Evolutionary conservation across 495 filamentous ascomycete species (phyloP), one percentile per base, ranked within the genome.

Genomic region (Neurospora sp.): DNA sequence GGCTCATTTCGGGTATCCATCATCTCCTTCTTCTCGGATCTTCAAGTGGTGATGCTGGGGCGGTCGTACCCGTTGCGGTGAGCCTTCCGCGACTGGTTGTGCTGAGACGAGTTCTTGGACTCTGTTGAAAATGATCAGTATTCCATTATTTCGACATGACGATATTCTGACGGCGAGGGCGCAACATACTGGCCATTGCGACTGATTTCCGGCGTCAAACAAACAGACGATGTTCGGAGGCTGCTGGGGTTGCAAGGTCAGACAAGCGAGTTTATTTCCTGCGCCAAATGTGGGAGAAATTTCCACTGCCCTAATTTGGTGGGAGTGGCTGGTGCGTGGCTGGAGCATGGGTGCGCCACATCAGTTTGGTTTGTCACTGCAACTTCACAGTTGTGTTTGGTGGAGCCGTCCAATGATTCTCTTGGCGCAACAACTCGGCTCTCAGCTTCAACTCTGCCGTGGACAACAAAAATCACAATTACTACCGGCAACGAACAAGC

Each of bases 21-120:
- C 12, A 31, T 11, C 39, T 70, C 5, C 11, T 38, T 9, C 27
- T 11, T 16, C 14, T 46, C 23, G 42, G 54, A 31, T 23, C 18
- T 8, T 66, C 54, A 35, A 37, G 6, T 35, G 23, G 54, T 70
- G 62, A 72, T 66, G 39, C 4, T 62, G 70, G 72, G 71, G n/a
- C 70, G 31, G 41, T 40, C 90, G 80, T 91, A 98, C 96, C 94
- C 96, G 89, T 98, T 98, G 83, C 90, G 90, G 91, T 97, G 95
- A 85, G 92, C 93, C 91, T 99, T 99, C 88, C 93, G 92, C 83
- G 87, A 89, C 89, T 93, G 91, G 86, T 98, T 97, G 88, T 97
- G 95, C 90, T 98, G 95, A 77, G 95, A 97, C 85, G 93, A 95
- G 90, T 98, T 98, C 93, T 98, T 98, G 75, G 95, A 97, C 90